These are phyloP conservation scores for Clonostachys chloroleuca DNA, from an alignment of 2,329 filamentous ascomycete genomes.

Conservation along the genomic window DNA sequence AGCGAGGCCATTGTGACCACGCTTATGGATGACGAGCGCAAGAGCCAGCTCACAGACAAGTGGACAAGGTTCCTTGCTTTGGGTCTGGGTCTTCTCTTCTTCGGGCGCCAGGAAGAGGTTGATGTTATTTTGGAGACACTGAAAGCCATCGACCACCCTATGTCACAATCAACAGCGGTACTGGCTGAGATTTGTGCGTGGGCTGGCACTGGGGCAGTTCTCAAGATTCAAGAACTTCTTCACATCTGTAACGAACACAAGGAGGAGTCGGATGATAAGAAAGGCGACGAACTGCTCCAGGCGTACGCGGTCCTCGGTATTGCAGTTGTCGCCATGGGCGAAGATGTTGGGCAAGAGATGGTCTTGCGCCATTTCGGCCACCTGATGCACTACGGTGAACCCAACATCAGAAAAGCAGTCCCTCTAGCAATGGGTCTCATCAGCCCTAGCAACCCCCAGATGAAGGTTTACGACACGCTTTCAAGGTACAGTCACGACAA, in stretches of 20 bases:
- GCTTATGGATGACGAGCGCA: constrained; percentile 87
- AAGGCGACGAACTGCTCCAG: constrained; percentile 91
- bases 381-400: constrained; percentile 97
- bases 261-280: constrained; percentile 91
- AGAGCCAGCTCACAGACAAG: constrained; percentile 90
- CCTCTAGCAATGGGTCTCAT: constrained; percentile 95
- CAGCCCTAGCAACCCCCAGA: constrained; percentile 96
- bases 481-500: constrained; percentile 98
- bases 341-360: constrained; percentile 98
- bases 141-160: constrained; percentile 94
- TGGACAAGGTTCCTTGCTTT: constrained; percentile 97
- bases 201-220: constrained; percentile 93
- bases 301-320: constrained; percentile 94
- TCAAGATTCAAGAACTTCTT: constrained; percentile 95
- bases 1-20: constrained; percentile 90
- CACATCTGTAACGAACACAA: constrained; percentile 98
- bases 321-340: constrained; percentile 93
- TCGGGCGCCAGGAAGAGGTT: constrained; percentile 97
- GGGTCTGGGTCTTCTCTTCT: constrained; percentile 89
- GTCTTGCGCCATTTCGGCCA: constrained; percentile 95
- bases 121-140: constrained; percentile 95
- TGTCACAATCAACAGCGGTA: constrained; percentile 92
- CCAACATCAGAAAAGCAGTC: constrained; percentile 94
- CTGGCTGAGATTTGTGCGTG: constrained; percentile 96
- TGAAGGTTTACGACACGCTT: constrained; percentile 99